These are phyloP conservation scores for Fraxinus ornus DNA, from an alignment of 305 asterid species.

Conservation along the genomic window DNA sequence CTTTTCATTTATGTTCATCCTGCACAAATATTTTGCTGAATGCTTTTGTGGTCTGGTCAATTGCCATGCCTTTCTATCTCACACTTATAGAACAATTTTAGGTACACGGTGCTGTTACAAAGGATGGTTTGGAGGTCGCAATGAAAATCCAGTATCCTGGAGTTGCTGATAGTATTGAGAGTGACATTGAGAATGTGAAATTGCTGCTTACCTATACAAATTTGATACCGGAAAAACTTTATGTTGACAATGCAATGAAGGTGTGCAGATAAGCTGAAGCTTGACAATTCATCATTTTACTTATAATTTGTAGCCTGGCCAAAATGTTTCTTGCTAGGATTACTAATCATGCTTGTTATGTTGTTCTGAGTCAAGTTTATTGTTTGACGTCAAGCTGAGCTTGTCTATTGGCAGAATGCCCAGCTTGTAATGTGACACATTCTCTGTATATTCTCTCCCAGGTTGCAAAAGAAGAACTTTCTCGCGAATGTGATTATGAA, in stretches of 20 bases:
- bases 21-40: constrained; percentile 11
- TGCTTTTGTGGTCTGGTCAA: constrained; percentile 20
- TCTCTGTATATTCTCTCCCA: constrained; percentile 31
- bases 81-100: constrained; percentile 33
- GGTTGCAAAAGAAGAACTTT: constrained; percentile 97
- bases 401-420: neutral
- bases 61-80: constrained; percentile 17
- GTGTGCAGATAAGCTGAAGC: constrained; percentile 31
- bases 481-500: constrained; percentile 86
- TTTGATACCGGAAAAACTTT: constrained; percentile 73
- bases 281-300: constrained; percentile 8
- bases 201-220: constrained; percentile 74
- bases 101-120: constrained; percentile 88
- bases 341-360: constrained; percentile 19
- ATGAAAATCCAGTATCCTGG: constrained; percentile 98
- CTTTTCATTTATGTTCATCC: neutral
- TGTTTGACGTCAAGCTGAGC: neutral
- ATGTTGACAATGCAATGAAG: constrained; percentile 92
- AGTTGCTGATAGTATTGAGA: constrained; percentile 96
- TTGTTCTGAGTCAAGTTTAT: constrained; percentile 3
- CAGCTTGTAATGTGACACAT: constrained; percentile 15
- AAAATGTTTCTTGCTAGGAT: constrained; percentile 8
- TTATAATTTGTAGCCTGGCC: constrained; percentile 12
- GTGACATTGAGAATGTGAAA: constrained; percentile 92
- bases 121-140: constrained; percentile 82